Percentiles rank a stretch among this genome's conserved stretches.
Conservation (phyloP, 2,329 filamentous ascomycete species). For the Botrytis sinoallii region DNA sequence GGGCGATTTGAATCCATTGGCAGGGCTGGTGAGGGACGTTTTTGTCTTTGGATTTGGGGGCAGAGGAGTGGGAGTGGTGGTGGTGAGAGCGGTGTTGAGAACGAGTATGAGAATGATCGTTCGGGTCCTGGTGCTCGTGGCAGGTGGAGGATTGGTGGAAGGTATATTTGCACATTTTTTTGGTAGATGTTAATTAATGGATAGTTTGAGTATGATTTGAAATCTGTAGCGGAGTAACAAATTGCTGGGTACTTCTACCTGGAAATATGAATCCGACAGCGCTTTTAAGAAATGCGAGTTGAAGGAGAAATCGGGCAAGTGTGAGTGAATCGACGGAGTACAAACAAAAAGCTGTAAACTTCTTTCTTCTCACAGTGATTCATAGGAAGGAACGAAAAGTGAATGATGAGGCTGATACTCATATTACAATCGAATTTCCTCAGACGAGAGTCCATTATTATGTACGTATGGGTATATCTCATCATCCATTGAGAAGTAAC, state of each 20-base stretch:
- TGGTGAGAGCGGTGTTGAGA: background rate
- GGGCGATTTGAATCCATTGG: constrained; percentile 17
- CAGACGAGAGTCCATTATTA: background rate
- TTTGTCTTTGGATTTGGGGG: background rate
- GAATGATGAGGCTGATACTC: background rate
- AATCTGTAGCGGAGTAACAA: background rate
- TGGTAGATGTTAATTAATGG: background rate
- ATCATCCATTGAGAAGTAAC: constrained; percentile 15
- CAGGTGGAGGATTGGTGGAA: constrained; percentile 12
- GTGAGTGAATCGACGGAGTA: background rate
- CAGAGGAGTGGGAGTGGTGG: background rate
- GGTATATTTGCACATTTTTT: constrained; percentile 16
- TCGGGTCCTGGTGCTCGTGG: background rate
- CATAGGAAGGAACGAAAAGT: background rate
- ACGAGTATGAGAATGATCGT: background rate
- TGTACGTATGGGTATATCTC: background rate
- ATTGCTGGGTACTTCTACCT: background rate
- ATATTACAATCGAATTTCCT: background rate
- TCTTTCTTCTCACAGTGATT: background rate
- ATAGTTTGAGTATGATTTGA: background rate
- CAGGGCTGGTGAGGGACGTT: background rate
- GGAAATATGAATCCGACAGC: background rate
- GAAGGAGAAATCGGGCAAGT: background rate
- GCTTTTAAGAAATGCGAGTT: background rate
- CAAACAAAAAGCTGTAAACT: background rate